Conservation (phyloP, 2,329 filamentous ascomycete species). For the Talaromyces sp. region DNA sequence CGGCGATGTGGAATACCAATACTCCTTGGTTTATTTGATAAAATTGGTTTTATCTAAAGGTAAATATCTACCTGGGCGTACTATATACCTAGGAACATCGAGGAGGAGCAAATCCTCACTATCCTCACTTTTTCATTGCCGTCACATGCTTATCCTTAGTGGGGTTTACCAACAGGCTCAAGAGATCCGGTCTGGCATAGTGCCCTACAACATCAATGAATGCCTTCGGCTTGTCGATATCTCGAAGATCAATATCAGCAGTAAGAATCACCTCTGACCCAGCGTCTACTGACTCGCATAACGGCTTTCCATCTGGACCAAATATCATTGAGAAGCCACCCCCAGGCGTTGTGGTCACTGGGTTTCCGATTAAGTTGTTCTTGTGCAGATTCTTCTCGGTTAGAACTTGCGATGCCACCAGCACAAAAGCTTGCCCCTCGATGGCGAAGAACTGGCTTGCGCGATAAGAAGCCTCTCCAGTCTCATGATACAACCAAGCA, state of each 20-base stretch:
- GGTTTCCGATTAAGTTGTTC: constrained; percentile 36
- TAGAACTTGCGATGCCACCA: constrained; percentile 32
- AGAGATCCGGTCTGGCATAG: constrained; percentile 20
- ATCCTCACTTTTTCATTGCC: neutral
- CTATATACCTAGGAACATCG: too few species aligned
- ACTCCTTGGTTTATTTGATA: neutral
- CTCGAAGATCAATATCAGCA: constrained; percentile 47
- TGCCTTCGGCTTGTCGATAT: constrained; percentile 18
- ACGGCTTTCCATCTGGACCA: constrained; percentile 43
- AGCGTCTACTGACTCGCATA: constrained; percentile 37
- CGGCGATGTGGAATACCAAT: neutral
- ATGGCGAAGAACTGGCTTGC: too few species aligned
- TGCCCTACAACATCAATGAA: constrained; percentile 19
- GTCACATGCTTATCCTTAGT: neutral
- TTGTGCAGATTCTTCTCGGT: constrained; percentile 39
- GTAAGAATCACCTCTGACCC: constrained; percentile 48
- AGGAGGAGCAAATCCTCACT: too few species aligned
- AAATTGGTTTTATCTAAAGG: too few species aligned
- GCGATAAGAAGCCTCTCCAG: constrained; percentile 25
- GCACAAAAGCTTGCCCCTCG: too few species aligned
- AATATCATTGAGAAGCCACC: constrained; percentile 50
- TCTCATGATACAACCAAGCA: neutral
- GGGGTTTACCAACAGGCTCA: constrained; percentile 15
- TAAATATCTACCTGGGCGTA: too few species aligned
- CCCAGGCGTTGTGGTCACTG: constrained; percentile 16